Percentiles rank a stretch among this genome's conserved stretches.
These are phyloP conservation scores for Cicer arietinum DNA, from an alignment of 306 rosid genomes.

Conservation along the genomic window DNA sequence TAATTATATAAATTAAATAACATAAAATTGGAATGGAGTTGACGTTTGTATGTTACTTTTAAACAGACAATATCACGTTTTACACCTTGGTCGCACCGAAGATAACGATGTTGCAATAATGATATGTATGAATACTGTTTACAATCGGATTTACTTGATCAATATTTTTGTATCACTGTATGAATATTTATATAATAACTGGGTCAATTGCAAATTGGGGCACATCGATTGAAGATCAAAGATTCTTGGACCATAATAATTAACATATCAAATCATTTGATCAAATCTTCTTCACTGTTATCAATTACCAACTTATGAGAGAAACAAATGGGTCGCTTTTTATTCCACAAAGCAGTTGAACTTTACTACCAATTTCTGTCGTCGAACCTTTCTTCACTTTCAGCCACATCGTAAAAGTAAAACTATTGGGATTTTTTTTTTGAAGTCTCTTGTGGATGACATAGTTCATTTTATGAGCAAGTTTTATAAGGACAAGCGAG, in stretches of 20 bases:
- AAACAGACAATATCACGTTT: slow-evolving; percentile 32
- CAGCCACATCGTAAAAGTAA: too few species aligned
- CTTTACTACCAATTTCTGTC: too few species aligned
- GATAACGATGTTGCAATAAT: slow-evolving; percentile 38
- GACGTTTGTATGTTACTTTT: slow-evolving; percentile 10
- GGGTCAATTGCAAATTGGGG: slow-evolving; percentile 63
- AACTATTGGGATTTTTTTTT: too few species aligned
- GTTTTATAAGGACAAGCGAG: too few species aligned
- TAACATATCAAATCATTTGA: slow-evolving; percentile 49
- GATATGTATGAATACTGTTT: slow-evolving; percentile 14
- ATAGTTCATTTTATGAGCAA: too few species aligned
- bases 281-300: slow-evolving; percentile 43
- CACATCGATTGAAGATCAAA: slow-evolving; percentile 47
- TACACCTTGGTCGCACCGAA: slow-evolving; percentile 38
- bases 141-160: slow-evolving; percentile 33
- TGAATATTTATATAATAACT: slow-evolving; percentile 48
- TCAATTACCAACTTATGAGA: slow-evolving; percentile 31
- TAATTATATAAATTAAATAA: too few species aligned
- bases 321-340: slow-evolving; percentile 9
- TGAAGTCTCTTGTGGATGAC: too few species aligned
- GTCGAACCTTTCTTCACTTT: too few species aligned
- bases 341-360: slow-evolving; percentile 6
- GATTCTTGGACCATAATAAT: slow-evolving; percentile 57
- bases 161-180: slow-evolving; percentile 15
- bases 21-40: not conserved